Evolutionary conservation across 164 flowering plant genomes (phyloP).

Genomic region (Nymphaea colorata): DNA sequence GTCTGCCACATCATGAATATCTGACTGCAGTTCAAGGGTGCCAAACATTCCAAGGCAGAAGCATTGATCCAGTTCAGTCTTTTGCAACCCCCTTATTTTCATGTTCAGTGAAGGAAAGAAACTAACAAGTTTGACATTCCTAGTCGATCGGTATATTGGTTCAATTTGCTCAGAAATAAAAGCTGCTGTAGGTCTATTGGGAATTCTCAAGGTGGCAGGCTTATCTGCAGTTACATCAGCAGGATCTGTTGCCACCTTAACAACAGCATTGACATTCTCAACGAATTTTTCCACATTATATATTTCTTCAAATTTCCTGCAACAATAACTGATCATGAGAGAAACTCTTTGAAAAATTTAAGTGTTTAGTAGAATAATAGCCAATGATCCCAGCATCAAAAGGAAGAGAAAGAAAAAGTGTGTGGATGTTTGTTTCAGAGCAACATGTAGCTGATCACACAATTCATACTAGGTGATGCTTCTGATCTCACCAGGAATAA

Average conservation of each 20-base stretch:
- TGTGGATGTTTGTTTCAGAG: too few species aligned
- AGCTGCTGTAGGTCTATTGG: conserved; percentile 61
- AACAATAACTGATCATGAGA: not conserved
- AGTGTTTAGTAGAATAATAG: too few species aligned
- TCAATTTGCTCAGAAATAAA: conserved; percentile 51
- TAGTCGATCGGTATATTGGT: conserved; percentile 43
- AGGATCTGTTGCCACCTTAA: conserved; percentile 53
- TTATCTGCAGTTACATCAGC: conserved; percentile 30
- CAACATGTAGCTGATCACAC: too few species aligned
- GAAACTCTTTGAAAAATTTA: too few species aligned
- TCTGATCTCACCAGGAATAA: too few species aligned
- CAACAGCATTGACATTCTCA: conserved; percentile 61
- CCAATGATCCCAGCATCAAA: too few species aligned
- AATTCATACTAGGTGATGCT: too few species aligned
- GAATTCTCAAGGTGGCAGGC: conserved; percentile 62
- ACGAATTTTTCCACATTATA: conserved; percentile 72
- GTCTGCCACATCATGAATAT: conserved; percentile 69
- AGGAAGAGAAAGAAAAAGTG: too few species aligned
- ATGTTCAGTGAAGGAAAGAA: conserved; percentile 80
- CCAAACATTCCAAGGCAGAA: conserved; percentile 86
- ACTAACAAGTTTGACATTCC: conserved; percentile 62
- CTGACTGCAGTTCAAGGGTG: conserved; percentile 58
- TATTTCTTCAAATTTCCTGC: conserved; percentile 78
- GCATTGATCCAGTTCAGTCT: conserved; percentile 32
- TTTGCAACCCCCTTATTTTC: conserved; percentile 32